Evolutionary conservation across 2,329 filamentous ascomycete genomes (phyloP), one percentile per base, ranked within the genome.

Genomic region (Hypocreales sp.): DNA sequence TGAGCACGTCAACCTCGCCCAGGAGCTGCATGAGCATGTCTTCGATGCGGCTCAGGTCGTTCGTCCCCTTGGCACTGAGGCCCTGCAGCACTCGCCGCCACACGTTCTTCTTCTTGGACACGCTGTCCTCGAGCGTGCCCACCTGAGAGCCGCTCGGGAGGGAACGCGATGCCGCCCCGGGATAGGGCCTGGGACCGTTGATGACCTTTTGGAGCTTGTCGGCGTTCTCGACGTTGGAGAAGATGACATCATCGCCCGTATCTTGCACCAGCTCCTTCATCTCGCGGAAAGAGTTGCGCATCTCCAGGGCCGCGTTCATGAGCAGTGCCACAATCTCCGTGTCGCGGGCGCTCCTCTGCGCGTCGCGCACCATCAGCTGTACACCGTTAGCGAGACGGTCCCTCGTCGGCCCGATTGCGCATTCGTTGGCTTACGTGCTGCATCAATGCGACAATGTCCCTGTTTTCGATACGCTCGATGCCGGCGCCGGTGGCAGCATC

Each of bases 401-500:
- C 7, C 18, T 8, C 19, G 8, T 15, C 20, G 11, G 13, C 18
- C 14, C 10, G 11, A 10, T 12, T n/a, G n/a, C n/a, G n/a, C n/a
- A n/a, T n/a, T 24, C 16, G 8, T 12, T 6, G 15, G 61, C 72
- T 63, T 56, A 77, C 69, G 52, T 98, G 90, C 47, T 98, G 87
- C 90, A 98, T 98, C 34, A 98, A 60, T 15, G 87, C 83, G 36
- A 98, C 79, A 41, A 98, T 92, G 45, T 98, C 90, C 55, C 92
- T 90, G 24, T 84, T 93, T 48, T 95, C 79, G 27, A 98, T 95
- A 25, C 78, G 69, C 39, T 95, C 86, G 28, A 93, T 79, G 19
- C 84, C 86, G 35, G 72, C 75, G 28, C 87, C 87, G 2, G 81
- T 92, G 4, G 86, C 70, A 32, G 81, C 75, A 47, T 98, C 90